Evolutionary conservation across 2,329 filamentous ascomycete species (phyloP).

Genomic region (Waltergamsia citrina): DNA sequence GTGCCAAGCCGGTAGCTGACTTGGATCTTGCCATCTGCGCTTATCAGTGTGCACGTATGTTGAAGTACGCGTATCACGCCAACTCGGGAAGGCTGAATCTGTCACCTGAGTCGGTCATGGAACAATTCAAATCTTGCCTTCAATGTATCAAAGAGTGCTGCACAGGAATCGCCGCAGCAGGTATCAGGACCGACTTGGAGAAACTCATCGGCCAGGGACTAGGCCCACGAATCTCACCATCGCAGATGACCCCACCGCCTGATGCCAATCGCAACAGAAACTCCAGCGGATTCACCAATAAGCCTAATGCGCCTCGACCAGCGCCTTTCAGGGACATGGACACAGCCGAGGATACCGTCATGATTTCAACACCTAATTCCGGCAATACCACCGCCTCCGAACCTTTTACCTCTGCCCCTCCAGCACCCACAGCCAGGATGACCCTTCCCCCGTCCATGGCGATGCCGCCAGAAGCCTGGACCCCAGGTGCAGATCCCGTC

Average conservation of each 20-base stretch:
- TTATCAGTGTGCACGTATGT: conserved; percentile 43
- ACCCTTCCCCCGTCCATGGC: not conserved
- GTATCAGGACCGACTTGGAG: conserved; percentile 38
- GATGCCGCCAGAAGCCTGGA: not conserved
- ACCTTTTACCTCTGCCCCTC: not conserved
- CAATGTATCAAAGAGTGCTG: conserved; percentile 41
- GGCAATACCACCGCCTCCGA: conserved; percentile 1
- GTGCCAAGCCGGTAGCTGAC: conserved; percentile 42
- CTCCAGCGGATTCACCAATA: not conserved
- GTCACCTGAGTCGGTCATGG: conserved; percentile 33
- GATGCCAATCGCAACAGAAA: conserved; percentile 5
- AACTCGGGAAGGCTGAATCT: conserved; percentile 32
- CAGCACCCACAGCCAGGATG: conserved; percentile 2
- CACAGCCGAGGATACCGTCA: conserved; percentile 10
- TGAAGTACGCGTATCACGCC: conserved; percentile 40
- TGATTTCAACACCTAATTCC: conserved; percentile 2
- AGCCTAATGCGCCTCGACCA: not conserved
- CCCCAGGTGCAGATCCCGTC: not conserved
- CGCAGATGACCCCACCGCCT: conserved; percentile 6
- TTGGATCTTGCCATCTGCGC: conserved; percentile 45
- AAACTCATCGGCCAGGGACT: conserved; percentile 38
- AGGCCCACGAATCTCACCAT: conserved; percentile 11
- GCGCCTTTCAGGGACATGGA: conserved; percentile 1
- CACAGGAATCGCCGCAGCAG: conserved; percentile 37
- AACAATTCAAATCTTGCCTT: conserved; percentile 40